Conservation (phyloP, 1,284 basidiomycete species). For the Dichomitus squalens region DNA sequence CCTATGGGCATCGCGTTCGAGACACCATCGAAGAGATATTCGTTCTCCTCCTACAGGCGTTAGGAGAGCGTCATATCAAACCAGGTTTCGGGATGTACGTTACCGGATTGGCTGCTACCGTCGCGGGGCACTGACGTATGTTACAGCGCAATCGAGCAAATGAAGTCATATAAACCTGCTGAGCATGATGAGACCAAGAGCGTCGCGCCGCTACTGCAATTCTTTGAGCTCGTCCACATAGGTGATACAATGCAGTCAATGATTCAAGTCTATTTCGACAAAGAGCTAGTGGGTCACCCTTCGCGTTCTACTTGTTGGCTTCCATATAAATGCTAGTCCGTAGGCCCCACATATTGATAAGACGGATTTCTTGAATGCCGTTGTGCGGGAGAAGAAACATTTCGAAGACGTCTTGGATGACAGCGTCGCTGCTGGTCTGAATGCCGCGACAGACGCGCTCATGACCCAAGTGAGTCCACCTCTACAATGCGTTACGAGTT, state of each 20-base stretch:
- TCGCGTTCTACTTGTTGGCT: neutral
- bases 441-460: conserved; percentile 92
- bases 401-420: conserved; percentile 94
- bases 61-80: conserved; percentile 80
- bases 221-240: conserved; percentile 96
- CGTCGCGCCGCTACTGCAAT: conserved; percentile 92
- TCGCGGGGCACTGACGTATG: neutral
- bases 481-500: too few species aligned
- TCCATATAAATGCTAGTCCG: neutral
- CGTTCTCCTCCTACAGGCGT: conserved; percentile 77
- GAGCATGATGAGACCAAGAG: conserved; percentile 78
- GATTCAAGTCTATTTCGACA: conserved; percentile 97
- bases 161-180: conserved; percentile 85
- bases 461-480: conserved; percentile 81
- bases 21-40: conserved; percentile 95
- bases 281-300: conserved; percentile 70
- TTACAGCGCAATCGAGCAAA: conserved; percentile 77
- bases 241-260: conserved; percentile 98
- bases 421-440: conserved; percentile 89
- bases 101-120: neutral
- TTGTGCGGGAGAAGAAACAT: conserved; percentile 94
- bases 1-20: conserved; percentile 78
- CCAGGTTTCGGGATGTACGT: conserved; percentile 84
- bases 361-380: conserved; percentile 91
- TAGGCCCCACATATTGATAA: conserved; percentile 86